These are phyloP conservation scores for Arachis monticola DNA, from an alignment of 331 rosid genomes.

Conservation along the genomic window DNA sequence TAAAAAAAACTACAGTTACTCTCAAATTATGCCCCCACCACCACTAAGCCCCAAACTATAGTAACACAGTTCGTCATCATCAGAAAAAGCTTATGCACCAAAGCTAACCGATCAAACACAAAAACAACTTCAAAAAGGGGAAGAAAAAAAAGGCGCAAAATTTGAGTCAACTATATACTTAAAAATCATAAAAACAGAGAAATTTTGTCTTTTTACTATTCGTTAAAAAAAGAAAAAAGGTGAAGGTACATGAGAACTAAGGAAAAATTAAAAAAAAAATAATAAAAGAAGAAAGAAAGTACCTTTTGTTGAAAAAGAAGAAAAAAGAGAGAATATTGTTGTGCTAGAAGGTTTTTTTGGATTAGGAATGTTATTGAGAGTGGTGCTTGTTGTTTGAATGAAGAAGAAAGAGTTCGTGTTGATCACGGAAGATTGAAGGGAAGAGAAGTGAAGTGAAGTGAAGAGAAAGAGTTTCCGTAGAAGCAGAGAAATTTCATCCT, in stretches of 20 bases:
- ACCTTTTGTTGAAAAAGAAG: slow-evolving; percentile 50
- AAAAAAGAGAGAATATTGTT: not conserved
- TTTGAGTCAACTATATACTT: slow-evolving; percentile 29
- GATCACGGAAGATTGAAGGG: slow-evolving; percentile 44
- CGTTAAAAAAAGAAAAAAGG: not conserved
- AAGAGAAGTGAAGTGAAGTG: slow-evolving; percentile 41
- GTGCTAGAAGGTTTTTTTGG: slow-evolving; percentile 46
- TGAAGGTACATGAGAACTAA: not conserved
- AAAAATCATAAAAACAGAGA: slow-evolving; percentile 12
- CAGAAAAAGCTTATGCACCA: slow-evolving; percentile 25
- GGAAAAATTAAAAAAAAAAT: slow-evolving; percentile 16
- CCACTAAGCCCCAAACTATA: slow-evolving; percentile 44
- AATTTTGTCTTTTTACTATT: no score
- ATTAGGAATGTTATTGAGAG: slow-evolving; percentile 36
- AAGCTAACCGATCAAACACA: slow-evolving; percentile 53
- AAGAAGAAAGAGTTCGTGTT: slow-evolving; percentile 33
- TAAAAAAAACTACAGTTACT: slow-evolving; percentile 6
- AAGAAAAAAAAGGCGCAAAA: slow-evolving; percentile 8
- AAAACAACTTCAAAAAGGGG: slow-evolving; percentile 12
- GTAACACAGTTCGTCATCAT: slow-evolving; percentile 27
- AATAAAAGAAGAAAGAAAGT: slow-evolving; percentile 32
- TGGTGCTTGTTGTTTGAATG: slow-evolving; percentile 5
- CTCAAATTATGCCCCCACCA: slow-evolving; percentile 37
- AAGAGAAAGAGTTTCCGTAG: slow-evolving; percentile 65
- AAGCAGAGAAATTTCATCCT: slow-evolving; percentile 81